A percentile compares a stretch with the other conserved stretches of the same genome.
Conservation (phyloP, 306 rosid species). For the Prunus dulcis region DNA sequence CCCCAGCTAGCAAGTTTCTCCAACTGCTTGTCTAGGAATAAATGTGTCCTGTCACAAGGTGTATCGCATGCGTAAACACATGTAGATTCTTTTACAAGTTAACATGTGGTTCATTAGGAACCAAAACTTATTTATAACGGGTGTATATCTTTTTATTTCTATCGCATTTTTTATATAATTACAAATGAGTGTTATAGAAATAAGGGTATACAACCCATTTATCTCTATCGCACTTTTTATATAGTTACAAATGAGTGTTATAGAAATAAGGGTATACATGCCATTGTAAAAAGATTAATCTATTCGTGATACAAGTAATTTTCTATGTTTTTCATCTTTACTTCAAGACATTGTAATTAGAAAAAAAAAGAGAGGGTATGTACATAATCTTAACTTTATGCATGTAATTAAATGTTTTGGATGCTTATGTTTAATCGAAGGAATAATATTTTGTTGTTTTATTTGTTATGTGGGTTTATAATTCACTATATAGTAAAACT, state of each 20-base stretch:
- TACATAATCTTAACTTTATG: neutral
- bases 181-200: no score
- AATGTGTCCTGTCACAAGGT: no score
- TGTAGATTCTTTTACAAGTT: neutral
- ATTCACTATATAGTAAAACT: neutral
- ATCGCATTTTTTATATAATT: no score
- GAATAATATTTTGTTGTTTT: neutral
- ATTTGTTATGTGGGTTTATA: neutral
- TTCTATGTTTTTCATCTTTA: neutral
- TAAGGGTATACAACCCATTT: neutral
- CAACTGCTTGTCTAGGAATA: constrained; percentile 3
- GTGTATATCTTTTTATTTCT: no score
- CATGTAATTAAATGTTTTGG: neutral
- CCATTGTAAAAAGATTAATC: neutral
- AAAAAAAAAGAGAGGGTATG: neutral
- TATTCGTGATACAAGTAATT: neutral
- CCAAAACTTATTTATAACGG: no score
- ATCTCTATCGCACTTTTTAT: no score
- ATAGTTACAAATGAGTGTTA: no score
- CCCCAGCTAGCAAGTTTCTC: neutral
- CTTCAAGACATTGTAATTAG: neutral
- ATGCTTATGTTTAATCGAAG: neutral
- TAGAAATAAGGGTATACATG: no score
- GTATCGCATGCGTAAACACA: neutral
- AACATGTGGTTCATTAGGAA: no score